Evolutionary conservation across 2,329 filamentous ascomycete genomes (phyloP), one percentile per base, ranked within the genome.

Genomic region (Nemania serpens): DNA sequence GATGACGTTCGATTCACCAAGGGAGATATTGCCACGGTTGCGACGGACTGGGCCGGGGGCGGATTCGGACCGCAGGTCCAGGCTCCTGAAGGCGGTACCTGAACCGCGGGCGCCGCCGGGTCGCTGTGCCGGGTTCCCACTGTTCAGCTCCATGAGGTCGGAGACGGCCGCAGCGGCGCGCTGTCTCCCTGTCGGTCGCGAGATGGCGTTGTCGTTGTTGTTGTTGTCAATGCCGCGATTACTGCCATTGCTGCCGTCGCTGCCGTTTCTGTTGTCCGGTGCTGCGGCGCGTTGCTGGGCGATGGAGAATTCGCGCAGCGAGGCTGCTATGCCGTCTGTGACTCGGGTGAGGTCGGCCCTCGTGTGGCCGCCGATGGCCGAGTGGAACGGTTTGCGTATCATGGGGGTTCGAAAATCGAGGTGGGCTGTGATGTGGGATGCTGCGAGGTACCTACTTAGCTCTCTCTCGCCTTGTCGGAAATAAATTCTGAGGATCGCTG

Each of bases 281-380:
- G 25, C 37, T 25, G 50, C 62, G 61, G 54, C 52, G 18, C 67
- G 70, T 41, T 60, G 64, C 56, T 71, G 71, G 22, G 71, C 70
- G 50, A 67, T 58, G 50, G 71, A 74, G 65, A 75, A 75, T 48
- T 70, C 66, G 15, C 73, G 70, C 20, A 75, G 68, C 13, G 70
- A 70, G 29, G 67, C 62, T 1, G 71, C 64, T 60, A 74, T 72
- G 53, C 72, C 71, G 36, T 74, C 71, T 9, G 66, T 55, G 45
- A 71, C 69, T 12, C 73, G 70, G 29, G 22, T 58, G 17, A 74
- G 22, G 49, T 74, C 71, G 55, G 70, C 63, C 55, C 70, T 68
- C 53, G 69, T 41, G 61, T 68, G 70, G 64, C 67, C 60, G 47
- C 67, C 60, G 47, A 64, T 43, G 60, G 67, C 69, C 63, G 69